phyloP scores from a whole-genome alignment of 208 protist genomes.

The Trypanosoma avium region DNA sequence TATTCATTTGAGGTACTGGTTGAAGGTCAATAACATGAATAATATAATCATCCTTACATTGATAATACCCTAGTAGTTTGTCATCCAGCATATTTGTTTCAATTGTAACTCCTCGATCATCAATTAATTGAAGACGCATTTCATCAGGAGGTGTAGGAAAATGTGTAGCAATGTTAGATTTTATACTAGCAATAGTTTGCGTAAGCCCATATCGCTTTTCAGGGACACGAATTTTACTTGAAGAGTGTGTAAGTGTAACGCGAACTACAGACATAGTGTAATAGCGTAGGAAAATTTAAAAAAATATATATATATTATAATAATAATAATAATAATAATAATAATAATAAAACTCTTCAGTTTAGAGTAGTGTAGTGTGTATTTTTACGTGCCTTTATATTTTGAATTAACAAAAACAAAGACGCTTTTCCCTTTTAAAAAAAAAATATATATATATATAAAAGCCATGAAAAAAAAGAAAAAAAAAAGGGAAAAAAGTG shows the following conservation, averaged over 20 bases:
- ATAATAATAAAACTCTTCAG: too few relatives aligned
- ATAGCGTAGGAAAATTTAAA: too few relatives aligned
- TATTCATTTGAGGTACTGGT: conserved; percentile 57
- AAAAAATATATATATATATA: conserved; percentile 21
- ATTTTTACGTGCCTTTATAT: too few relatives aligned
- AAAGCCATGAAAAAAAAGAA: background rate
- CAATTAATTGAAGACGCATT: conserved; percentile 80
- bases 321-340: background rate
- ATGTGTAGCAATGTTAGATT: conserved; percentile 75
- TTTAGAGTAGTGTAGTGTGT: too few relatives aligned
- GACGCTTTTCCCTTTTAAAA: background rate
- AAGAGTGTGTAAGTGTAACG: conserved; percentile 85
- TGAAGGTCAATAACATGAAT: conserved; percentile 90
- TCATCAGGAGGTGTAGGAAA: conserved; percentile 73
- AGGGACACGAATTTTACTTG: conserved; percentile 63
- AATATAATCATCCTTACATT: conserved; percentile 73
- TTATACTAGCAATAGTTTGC: conserved; percentile 80
- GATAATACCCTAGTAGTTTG: conserved; percentile 86
- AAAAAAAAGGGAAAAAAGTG: background rate
- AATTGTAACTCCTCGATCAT: conserved; percentile 60
- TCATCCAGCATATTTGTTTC: conserved; percentile 64
- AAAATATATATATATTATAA: too few relatives aligned
- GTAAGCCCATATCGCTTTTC: conserved; percentile 87
- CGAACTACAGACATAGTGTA: conserved; percentile 74
- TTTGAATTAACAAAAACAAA: too few relatives aligned